Base-by-base conservation (phyloP, 768 basidiomycete species). In the Tricholoma flavovirens region DNA sequence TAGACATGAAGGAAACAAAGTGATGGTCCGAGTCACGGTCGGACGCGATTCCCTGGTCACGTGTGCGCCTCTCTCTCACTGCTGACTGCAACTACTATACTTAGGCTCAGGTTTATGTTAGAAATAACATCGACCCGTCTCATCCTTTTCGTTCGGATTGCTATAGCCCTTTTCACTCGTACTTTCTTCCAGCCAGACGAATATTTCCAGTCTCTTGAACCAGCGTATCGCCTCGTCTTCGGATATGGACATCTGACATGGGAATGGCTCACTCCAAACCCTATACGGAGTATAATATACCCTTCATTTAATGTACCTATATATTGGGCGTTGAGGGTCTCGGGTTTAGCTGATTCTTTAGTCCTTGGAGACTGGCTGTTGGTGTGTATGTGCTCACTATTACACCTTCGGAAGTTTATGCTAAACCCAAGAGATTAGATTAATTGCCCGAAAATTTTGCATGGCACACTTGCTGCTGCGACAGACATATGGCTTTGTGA, bases 181-280 rank as follows among this genome's bases (percentile, higher is more conserved):
- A 92, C 94, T 4, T 90, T 88, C 73, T 98, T 98, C 68, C 95
- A 98, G 68, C 94, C 97, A 8, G 97, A 99, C 70, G 97, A 98
- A 71, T 96, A 90, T 70, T 98, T 88, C 64, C 97, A 99, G 67
- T 82, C 93, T 5, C 79, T 98, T 43, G 97, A 99, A 67, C 88
- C 91, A 46, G 97, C 97, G 0, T 90, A 98, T 68, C 78, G 78
- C 55, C 71, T 86, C 42, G 91, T 97, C 50, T 98, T 92, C 67
- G 93, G 94, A 46, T 93, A 93, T 71, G 96, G 94, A 2, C 80
- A 86, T 61, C 75, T 93, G 40, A 98, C 95, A 21, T 99, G 97
- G 97, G 97, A 99, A 75, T 99, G 97, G 97, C 72, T 80, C 43
- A 71, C 79, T 50, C 71, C 77, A 19, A 68, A 67, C 12, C 90